Evolutionary conservation across 2,329 filamentous ascomycete genomes (phyloP).

Genomic region (Fusarium buharicum): DNA sequence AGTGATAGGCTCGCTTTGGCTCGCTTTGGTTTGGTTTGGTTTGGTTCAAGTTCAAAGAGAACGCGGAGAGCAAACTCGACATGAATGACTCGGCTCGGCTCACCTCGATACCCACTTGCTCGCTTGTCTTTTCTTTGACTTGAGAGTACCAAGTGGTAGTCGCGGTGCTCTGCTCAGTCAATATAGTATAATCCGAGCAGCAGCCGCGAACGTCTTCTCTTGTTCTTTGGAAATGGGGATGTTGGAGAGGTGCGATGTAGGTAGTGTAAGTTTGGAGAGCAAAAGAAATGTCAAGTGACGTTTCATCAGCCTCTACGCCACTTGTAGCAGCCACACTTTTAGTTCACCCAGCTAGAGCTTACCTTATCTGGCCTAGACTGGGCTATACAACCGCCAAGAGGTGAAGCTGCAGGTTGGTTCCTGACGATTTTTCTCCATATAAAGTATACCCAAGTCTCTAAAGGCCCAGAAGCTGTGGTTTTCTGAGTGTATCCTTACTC

Average conservation of each 20-base stretch:
- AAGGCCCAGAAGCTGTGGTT: not conserved
- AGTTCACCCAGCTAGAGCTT: constrained; percentile 2
- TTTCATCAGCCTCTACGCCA: constrained; percentile 16
- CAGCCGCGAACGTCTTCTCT: constrained; percentile 26
- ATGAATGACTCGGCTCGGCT: constrained; percentile 51
- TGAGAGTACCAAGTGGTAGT: constrained; percentile 19
- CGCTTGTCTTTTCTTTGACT: constrained; percentile 32
- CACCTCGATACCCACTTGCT: constrained; percentile 44
- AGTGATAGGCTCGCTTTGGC: constrained; percentile 39
- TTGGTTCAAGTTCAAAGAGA: constrained; percentile 37
- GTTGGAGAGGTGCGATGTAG: constrained; percentile 26
- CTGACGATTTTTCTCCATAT: constrained; percentile 11
- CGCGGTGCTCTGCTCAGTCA: constrained; percentile 19
- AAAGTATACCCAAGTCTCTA: constrained; percentile 8
- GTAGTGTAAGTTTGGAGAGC: constrained; percentile 32
- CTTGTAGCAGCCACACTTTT: constrained; percentile 27
- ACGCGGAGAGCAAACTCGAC: constrained; percentile 45
- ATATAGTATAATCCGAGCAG: constrained; percentile 19
- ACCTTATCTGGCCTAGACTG: constrained; percentile 17
- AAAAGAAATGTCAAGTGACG: constrained; percentile 35
- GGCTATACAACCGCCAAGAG: constrained; percentile 10
- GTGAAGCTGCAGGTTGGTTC: constrained; percentile 19
- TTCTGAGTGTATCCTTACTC: not conserved
- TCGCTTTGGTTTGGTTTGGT: constrained; percentile 20
- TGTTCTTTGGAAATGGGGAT: constrained; percentile 24